A percentile compares a stretch with the other conserved stretches of the same genome.
phyloP scores from a whole-genome alignment of 805 yeast species.

The Candida vartiovaarae region DNA sequence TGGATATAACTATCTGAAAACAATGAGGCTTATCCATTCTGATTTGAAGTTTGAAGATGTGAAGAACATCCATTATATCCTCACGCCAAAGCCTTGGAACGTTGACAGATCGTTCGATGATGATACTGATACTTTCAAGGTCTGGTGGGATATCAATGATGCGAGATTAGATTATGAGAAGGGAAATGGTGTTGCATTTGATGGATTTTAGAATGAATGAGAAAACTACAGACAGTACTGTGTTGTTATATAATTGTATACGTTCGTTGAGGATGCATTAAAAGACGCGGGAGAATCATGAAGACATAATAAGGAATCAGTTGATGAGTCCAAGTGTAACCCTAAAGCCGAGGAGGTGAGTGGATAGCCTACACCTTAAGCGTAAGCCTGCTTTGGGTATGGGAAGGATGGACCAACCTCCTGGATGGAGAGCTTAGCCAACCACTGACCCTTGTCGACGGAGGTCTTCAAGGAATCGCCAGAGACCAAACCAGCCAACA shows the following conservation, averaged over 20 bases:
- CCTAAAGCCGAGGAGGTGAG: neutral
- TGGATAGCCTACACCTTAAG: neutral
- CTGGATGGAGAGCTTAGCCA: constrained; percentile 87
- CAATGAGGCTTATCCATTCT: constrained; percentile 37
- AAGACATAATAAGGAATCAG: constrained; percentile 2
- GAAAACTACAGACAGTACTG: no score
- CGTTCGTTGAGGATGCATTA: constrained; percentile 2
- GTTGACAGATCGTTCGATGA: constrained; percentile 29
- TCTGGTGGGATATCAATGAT: constrained; percentile 44
- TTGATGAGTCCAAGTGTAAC: constrained; percentile 2
- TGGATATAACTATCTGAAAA: constrained; percentile 50
- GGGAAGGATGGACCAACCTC: constrained; percentile 95
- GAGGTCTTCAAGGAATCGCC: constrained; percentile 54
- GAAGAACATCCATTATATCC: constrained; percentile 50
- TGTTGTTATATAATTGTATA: neutral
- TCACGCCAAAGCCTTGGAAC: constrained; percentile 60
- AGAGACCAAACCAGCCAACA: constrained; percentile 79
- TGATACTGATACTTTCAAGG: constrained; percentile 39
- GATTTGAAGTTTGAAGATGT: constrained; percentile 42
- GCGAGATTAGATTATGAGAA: constrained; percentile 23
- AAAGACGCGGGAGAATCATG: neutral
- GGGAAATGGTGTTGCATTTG: constrained; percentile 7
- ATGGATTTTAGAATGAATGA: neutral
- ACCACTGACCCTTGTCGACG: constrained; percentile 91
- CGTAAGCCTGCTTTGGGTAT: constrained; percentile 22